phyloP scores from a whole-genome alignment of 148 eudicot genomes.

The Tetragonia tetragonoides region DNA sequence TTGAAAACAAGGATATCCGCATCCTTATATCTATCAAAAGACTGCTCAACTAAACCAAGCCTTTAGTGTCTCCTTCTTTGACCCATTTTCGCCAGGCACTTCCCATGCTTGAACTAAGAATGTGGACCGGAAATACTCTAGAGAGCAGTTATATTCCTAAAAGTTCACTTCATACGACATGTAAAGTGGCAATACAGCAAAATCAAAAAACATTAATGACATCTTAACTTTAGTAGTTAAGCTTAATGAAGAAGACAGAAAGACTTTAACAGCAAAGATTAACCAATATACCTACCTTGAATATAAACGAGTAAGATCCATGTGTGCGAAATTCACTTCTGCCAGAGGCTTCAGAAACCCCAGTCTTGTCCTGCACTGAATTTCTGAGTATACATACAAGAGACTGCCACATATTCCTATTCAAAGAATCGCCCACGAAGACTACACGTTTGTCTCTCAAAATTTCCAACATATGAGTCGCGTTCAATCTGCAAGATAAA shows the following conservation, averaged over 20 bases:
- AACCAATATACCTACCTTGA: conserved; percentile 29
- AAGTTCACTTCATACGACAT: not conserved
- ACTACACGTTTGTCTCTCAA: conserved; percentile 71
- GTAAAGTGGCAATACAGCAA: not conserved
- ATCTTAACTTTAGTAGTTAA: not conserved
- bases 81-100: conserved; percentile 42
- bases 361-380: conserved; percentile 47
- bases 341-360: conserved; percentile 72
- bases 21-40: conserved; percentile 44
- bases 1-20: conserved; percentile 78
- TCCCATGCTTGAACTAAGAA: conserved; percentile 75
- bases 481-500: conserved; percentile 49
- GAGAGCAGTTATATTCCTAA: conserved; percentile 64
- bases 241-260: not conserved
- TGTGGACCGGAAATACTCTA: conserved; percentile 61
- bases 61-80: conserved; percentile 59
- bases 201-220: not conserved
- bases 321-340: conserved; percentile 48
- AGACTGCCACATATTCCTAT: conserved; percentile 92
- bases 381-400: conserved; percentile 61
- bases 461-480: conserved; percentile 51
- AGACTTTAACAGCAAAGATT: not conserved
- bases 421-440: conserved; percentile 81
- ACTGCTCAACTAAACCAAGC: conserved; percentile 54
- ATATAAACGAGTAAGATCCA: conserved; percentile 59